These are phyloP conservation scores for Penicillium cosmopolitanum DNA, from an alignment of 495 filamentous ascomycete species.

Conservation along the genomic window DNA sequence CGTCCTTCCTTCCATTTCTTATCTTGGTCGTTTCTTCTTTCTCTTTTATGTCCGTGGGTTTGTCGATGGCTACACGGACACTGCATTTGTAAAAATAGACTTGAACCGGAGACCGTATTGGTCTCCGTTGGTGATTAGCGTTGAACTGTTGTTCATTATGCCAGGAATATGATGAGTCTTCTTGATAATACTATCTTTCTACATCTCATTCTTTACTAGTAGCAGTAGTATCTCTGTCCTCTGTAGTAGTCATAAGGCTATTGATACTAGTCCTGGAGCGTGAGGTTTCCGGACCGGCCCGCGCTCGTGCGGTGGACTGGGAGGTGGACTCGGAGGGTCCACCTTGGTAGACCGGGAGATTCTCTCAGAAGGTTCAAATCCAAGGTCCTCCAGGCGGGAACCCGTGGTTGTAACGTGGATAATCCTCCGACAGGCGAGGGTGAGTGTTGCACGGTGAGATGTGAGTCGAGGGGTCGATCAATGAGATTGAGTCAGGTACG, in stretches of 20 bases:
- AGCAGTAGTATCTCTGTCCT: too few relatives aligned
- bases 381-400: neutral
- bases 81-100: constrained; percentile 52
- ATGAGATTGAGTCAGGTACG: too few relatives aligned
- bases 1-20: constrained; percentile 22
- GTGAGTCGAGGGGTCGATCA: neutral
- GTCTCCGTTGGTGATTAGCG: constrained; percentile 48
- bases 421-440: neutral
- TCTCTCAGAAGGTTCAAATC: neutral
- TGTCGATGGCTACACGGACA: constrained; percentile 10
- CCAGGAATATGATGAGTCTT: constrained; percentile 46
- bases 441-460: neutral
- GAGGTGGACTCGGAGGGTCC: too few relatives aligned
- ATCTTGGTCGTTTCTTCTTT: constrained; percentile 21
- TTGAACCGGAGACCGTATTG: constrained; percentile 34
- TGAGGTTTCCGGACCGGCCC: neutral
- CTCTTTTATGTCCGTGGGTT: constrained; percentile 16
- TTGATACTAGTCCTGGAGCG: too few relatives aligned
- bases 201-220: too few relatives aligned
- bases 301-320: too few relatives aligned
- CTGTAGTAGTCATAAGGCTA: too few relatives aligned
- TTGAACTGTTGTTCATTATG: constrained; percentile 42
- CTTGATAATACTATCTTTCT: constrained; percentile 14
- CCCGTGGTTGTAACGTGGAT: constrained; percentile 1
- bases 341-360: too few relatives aligned